Evolutionary conservation across 768 basidiomycete genomes (phyloP), one percentile per base, ranked within the genome.

Genomic region (Collybia sordida): DNA sequence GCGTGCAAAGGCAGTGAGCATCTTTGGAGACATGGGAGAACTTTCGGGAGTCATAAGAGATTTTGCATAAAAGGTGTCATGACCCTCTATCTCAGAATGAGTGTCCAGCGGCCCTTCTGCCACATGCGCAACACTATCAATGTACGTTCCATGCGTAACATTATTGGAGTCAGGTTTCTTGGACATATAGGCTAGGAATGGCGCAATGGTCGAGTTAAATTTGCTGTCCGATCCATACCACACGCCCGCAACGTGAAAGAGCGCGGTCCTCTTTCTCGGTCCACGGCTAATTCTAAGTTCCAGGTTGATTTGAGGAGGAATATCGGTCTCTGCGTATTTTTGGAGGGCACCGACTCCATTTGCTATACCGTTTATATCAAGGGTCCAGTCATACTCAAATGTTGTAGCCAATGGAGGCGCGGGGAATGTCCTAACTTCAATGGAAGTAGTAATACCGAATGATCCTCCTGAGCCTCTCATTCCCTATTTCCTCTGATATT

Each of bases 351-450:
- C 53, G 15, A 74, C 58, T 0, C 65, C 68, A 6, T 62, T 59
- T 7, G 70, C 62, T 0, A 73, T 72, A 1, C 57, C 54, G 0
- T 62, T 28, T 3, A 61, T 56, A 34, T 62, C 55, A 21, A 77
- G 53, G 42, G 66, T 59, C 74, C 75, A 79, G 0, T 49, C 39
- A 45, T 75, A 75, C 42, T 63, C 46, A 22, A 56, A 60, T n/a
- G 57, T 50, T 1, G 55, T 59, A 1, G 57, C 42, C 4, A 53
- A 53, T 18, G 50, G 45, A 1, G 63, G 61, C 21, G 51, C 51
- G 0, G 51, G 46, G 47, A 61, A 63, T 6, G 61, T 61, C 14
- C 43, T 53, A 39, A 60, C 47, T 28, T 53, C 45, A 4, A 58
- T 51, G 0, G 57, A 54, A 18, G 61, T 62, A 9, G 50, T 52